A percentile compares a stretch with the other conserved stretches of the same genome.
Conservation (phyloP, 2,329 filamentous ascomycete genomes). For the Pezicula radicicola region DNA sequence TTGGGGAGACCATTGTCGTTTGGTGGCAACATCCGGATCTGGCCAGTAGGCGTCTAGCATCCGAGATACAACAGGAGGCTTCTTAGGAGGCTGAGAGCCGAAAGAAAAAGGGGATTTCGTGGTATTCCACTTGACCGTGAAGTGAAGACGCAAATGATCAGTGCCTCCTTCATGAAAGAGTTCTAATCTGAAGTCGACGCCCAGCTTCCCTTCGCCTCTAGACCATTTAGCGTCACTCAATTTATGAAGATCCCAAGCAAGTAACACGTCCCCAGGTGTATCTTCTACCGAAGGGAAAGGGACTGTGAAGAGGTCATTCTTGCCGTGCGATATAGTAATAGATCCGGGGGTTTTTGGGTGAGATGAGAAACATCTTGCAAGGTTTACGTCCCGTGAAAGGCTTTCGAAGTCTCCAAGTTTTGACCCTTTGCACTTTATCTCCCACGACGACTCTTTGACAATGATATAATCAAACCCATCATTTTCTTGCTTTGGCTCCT, state of each 20-base stretch:
- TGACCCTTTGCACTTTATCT: conserved; percentile 15
- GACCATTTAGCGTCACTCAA: conserved; percentile 14
- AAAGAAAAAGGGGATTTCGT: conserved; percentile 20
- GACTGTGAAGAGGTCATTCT: conserved; percentile 12
- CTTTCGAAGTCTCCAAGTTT: conserved; percentile 11
- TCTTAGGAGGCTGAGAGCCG: conserved; percentile 5
- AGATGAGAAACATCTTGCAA: neutral
- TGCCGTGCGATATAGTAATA: conserved; percentile 19
- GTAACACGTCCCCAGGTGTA: conserved; percentile 16
- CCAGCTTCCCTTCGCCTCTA: conserved; percentile 21
- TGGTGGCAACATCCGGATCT: conserved; percentile 11
- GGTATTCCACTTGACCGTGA: conserved; percentile 27
- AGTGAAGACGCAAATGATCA: conserved; percentile 19
- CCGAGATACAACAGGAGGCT: conserved; percentile 19
- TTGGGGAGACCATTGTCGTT: conserved; percentile 39
- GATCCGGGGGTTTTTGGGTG: conserved; percentile 2
- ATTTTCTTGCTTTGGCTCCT: conserved; percentile 3
- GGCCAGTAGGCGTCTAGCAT: conserved; percentile 24
- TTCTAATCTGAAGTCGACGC: conserved; percentile 22
- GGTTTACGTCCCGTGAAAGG: conserved; percentile 8
- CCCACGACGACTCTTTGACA: conserved; percentile 20
- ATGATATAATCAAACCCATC: conserved; percentile 15
- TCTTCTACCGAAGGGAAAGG: conserved; percentile 10
- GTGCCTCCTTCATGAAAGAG: conserved; percentile 13
- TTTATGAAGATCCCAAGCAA: conserved; percentile 19